These are phyloP conservation scores for Ruellia speciosa DNA, from an alignment of 305 asterid species.

Conservation along the genomic window DNA sequence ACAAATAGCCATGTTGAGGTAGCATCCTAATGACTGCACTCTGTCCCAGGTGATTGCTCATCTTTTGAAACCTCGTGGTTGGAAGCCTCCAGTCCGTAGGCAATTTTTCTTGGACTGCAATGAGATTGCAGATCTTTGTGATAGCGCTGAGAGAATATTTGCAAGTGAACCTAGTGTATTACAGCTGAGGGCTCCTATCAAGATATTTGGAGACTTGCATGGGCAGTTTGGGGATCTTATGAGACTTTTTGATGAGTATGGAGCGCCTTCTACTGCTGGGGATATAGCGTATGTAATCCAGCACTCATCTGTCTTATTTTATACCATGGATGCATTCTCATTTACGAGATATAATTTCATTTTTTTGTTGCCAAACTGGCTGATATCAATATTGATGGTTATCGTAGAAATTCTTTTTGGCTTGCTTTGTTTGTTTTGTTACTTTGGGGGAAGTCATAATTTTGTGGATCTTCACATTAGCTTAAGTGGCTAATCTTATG, in stretches of 20 bases:
- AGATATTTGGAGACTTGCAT: slow-evolving; percentile 97
- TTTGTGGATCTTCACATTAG: neutral
- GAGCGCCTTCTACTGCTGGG: slow-evolving; percentile 99
- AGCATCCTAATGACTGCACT: slow-evolving; percentile 17
- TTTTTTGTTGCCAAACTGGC: neutral
- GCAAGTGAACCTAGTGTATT: slow-evolving; percentile 88
- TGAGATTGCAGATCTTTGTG: slow-evolving; percentile 99
- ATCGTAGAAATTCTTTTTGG: neutral
- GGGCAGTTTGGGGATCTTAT: slow-evolving; percentile 99
- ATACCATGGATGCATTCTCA: neutral
- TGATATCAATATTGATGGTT: slow-evolving; percentile 1
- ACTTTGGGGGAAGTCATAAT: too few species aligned
- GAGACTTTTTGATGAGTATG: slow-evolving; percentile 99
- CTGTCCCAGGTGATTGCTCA: slow-evolving; percentile 73
- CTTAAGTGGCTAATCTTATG: neutral
- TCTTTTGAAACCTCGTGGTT: slow-evolving; percentile 97
- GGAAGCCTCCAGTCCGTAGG: slow-evolving; percentile 98
- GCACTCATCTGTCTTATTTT: slow-evolving; percentile 5
- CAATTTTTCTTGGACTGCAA: slow-evolving; percentile 97
- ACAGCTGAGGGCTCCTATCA: slow-evolving; percentile 95
- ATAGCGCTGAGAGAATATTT: slow-evolving; percentile 90
- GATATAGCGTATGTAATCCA: slow-evolving; percentile 77
- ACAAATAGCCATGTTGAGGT: slow-evolving; percentile 15
- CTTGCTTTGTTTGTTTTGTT: neutral
- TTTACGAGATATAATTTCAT: neutral